phyloP scores from a whole-genome alignment of 1,284 basidiomycete genomes.

The Bondarzewia mesenterica region DNA sequence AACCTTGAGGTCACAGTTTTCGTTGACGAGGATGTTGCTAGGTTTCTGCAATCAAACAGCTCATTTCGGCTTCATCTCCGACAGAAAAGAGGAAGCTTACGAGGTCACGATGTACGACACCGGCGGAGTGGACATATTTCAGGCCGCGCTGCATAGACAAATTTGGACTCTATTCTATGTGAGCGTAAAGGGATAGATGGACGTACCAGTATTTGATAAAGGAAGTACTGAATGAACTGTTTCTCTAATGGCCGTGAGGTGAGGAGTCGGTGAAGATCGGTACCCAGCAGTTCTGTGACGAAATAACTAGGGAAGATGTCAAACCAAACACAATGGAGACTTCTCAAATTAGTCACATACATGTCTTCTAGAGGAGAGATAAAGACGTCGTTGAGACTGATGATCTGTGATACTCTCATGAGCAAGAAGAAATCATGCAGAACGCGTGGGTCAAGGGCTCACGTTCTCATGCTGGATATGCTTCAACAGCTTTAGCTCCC shows the following conservation, averaged over 20 bases:
- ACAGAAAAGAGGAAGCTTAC: slow-evolving; percentile 30
- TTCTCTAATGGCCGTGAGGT: slow-evolving; percentile 97
- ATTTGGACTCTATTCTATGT: slow-evolving; percentile 5
- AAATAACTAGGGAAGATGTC: slow-evolving; percentile 96
- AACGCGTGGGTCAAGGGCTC: slow-evolving; percentile 13
- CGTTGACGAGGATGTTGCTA: slow-evolving; percentile 98
- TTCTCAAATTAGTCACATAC: too few relatives aligned
- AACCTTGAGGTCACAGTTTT: slow-evolving; percentile 96
- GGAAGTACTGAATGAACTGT: slow-evolving; percentile 99
- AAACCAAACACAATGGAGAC: too few relatives aligned
- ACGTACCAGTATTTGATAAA: slow-evolving; percentile 93
- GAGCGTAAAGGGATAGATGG: background rate
- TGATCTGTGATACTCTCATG: slow-evolving; percentile 60
- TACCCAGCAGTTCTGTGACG: slow-evolving; percentile 98
- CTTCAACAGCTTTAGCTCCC: slow-evolving; percentile 97
- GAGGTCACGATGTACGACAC: slow-evolving; percentile 96
- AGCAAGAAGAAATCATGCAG: background rate
- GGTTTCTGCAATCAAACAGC: slow-evolving; percentile 66
- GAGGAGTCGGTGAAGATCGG: slow-evolving; percentile 93
- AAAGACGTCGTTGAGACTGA: slow-evolving; percentile 97
- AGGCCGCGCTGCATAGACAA: slow-evolving; percentile 71
- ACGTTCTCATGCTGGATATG: slow-evolving; percentile 99
- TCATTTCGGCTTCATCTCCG: background rate
- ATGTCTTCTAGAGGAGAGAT: slow-evolving; percentile 98
- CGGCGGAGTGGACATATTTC: slow-evolving; percentile 99